A percentile compares a stretch with the other conserved stretches of the same genome.
These are phyloP conservation scores for Cydonia oblonga DNA, from an alignment of 331 rosid genomes.

Conservation along the genomic window DNA sequence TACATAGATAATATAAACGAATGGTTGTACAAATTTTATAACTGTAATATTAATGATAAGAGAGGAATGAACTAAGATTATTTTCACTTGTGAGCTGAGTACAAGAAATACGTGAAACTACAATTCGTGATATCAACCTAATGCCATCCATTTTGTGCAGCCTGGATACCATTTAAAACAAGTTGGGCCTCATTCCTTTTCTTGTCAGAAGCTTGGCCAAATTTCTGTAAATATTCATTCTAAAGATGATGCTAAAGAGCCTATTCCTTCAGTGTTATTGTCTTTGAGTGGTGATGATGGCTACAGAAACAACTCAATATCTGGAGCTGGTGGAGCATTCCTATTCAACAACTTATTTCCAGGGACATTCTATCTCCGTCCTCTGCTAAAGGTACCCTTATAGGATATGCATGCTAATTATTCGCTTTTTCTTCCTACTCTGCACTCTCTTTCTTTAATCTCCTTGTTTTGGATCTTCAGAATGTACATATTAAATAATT, in stretches of 20 bases:
- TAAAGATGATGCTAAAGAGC: conserved; percentile 49
- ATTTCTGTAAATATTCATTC: conserved; percentile 62
- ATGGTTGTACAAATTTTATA: no score
- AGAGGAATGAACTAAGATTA: background rate
- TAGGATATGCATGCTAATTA: conserved; percentile 8
- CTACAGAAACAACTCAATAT: conserved; percentile 83
- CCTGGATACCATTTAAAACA: conserved; percentile 75
- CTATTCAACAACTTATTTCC: conserved; percentile 72
- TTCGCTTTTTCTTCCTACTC: conserved; percentile 1
- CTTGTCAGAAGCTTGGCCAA: conserved; percentile 94
- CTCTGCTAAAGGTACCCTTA: conserved; percentile 75
- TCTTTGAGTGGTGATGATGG: conserved; percentile 92
- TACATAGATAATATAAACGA: background rate
- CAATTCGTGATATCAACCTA: conserved; percentile 12
- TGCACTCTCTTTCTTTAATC: background rate
- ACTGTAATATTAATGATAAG: background rate
- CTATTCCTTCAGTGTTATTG: conserved; percentile 77
- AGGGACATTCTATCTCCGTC: conserved; percentile 92
- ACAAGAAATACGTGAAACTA: background rate
- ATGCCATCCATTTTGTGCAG: conserved; percentile 35
- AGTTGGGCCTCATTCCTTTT: conserved; percentile 69
- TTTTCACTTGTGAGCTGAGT: background rate
- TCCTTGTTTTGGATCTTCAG: conserved; percentile 10
- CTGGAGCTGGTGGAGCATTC: conserved; percentile 73
- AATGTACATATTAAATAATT: no score